phyloP scores from a whole-genome alignment of 2,329 filamentous ascomycete species.

The Aureobasidium sp. region DNA sequence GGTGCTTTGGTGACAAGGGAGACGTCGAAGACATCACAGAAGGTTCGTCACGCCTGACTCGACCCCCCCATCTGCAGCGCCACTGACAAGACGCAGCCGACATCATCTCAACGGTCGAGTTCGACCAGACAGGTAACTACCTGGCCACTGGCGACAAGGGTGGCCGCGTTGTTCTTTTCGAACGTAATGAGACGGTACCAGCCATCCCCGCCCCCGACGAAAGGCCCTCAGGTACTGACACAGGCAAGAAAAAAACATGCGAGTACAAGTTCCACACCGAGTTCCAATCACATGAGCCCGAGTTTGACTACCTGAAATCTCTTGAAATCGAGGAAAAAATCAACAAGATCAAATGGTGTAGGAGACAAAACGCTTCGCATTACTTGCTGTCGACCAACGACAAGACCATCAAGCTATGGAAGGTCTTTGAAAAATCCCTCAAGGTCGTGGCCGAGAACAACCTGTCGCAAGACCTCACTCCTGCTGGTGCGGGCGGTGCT shows the following conservation, averaged over 20 bases:
- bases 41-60: constrained; percentile 45
- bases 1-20: constrained; percentile 99
- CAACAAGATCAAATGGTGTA: constrained; percentile 99
- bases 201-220: constrained; percentile 1
- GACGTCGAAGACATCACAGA: constrained; percentile 99
- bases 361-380: constrained; percentile 94
- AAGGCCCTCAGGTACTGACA: constrained; percentile 9
- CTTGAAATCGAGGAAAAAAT: constrained; percentile 99
- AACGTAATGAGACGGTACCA: constrained; percentile 88
- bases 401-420: constrained; percentile 99
- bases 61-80: not conserved
- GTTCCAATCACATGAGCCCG: constrained; percentile 98
- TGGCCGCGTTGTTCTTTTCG: constrained; percentile 74
- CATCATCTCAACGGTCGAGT: constrained; percentile 86
- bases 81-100: constrained; percentile 50
- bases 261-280: constrained; percentile 99
- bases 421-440: constrained; percentile 98
- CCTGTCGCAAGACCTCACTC: constrained; percentile 85
- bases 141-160: constrained; percentile 86
- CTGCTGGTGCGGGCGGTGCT: constrained; percentile 50
- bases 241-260: constrained; percentile 89
- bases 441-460: constrained; percentile 99
- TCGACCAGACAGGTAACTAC: constrained; percentile 84
- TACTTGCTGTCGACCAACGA: constrained; percentile 98
- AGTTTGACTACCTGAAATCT: constrained; percentile 99